These are phyloP conservation scores for Paspalum notatum DNA, from an alignment of 176 grass and related monocot species.

Conservation along the genomic window DNA sequence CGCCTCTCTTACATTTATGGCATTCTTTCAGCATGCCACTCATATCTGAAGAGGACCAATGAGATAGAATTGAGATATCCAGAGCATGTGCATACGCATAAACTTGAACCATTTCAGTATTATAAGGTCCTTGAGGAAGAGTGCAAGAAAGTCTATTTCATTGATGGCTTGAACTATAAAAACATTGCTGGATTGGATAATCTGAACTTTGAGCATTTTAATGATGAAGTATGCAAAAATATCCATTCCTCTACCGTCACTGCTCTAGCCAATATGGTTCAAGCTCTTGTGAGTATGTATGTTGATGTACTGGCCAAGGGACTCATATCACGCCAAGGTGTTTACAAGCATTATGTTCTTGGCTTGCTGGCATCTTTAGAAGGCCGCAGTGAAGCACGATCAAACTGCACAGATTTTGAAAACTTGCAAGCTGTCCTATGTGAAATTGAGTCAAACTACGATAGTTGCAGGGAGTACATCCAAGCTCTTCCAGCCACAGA, in stretches of 20 bases:
- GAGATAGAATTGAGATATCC: conserved; percentile 69
- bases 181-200: conserved; percentile 86
- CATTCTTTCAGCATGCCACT: conserved; percentile 87
- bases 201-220: conserved; percentile 95
- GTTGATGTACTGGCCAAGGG: conserved; percentile 70
- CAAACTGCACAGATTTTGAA: conserved; percentile 62
- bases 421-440: conserved; percentile 64
- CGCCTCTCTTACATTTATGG: conserved; percentile 84
- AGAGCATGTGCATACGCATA: conserved; percentile 73
- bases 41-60: conserved; percentile 56
- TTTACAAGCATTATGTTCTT: conserved; percentile 92
- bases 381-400: conserved; percentile 77
- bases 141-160: conserved; percentile 80
- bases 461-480: conserved; percentile 82
- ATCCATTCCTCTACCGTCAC: conserved; percentile 64
- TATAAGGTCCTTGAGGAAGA: conserved; percentile 94
- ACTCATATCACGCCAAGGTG: conserved; percentile 78
- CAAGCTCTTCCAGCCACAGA: conserved; percentile 70
- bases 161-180: conserved; percentile 87
- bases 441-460: conserved; percentile 82
- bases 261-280: conserved; percentile 71
- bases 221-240: conserved; percentile 96
- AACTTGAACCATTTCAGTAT: conserved; percentile 78
- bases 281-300: conserved; percentile 80
- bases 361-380: conserved; percentile 84